Conservation (phyloP, 495 filamentous ascomycete species). For the Daldinia grandis region DNA sequence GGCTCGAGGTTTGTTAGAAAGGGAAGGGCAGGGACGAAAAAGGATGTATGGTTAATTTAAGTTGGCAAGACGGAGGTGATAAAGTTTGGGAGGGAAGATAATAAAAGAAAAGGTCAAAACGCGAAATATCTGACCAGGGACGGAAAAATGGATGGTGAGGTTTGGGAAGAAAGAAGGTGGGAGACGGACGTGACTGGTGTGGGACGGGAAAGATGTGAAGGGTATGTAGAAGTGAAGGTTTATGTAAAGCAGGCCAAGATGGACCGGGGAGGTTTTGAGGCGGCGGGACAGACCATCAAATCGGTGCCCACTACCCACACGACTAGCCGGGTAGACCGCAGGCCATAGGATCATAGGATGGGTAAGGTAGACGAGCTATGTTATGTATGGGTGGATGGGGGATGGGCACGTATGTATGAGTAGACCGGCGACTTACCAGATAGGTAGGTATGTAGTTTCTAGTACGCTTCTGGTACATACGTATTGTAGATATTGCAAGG, state of each 20-base stretch:
- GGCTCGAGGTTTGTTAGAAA: constrained; percentile 23
- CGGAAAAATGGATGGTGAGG: constrained; percentile 24
- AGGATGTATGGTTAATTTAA: constrained; percentile 17
- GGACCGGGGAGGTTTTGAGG: constrained; percentile 48
- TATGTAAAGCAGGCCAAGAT: constrained; percentile 45
- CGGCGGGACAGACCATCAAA: constrained; percentile 49
- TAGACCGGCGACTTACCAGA: constrained; percentile 17
- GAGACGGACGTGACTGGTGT: constrained; percentile 48
- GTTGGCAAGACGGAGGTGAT: constrained; percentile 2
- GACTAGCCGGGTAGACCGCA: constrained; percentile 38
- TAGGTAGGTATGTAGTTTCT: constrained; percentile 15
- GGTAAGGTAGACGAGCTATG: constrained; percentile 12
- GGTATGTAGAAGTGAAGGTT: constrained; percentile 44
- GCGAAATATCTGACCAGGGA: constrained; percentile 13
- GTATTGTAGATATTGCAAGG: constrained; percentile 13
- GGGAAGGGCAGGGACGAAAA: constrained; percentile 14
- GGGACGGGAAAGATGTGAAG: constrained; percentile 45
- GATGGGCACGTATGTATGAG: constrained; percentile 7
- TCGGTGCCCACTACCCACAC: constrained; percentile 45
- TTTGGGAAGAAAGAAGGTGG: constrained; percentile 39
- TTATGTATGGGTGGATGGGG: constrained; percentile 11
- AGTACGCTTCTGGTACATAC: constrained; percentile 2
- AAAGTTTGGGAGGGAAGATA: constrained; percentile 11
- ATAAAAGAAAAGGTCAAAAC: constrained; percentile 16
- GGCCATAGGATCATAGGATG: constrained; percentile 28